Base-by-base conservation (phyloP, 371 early-diverging fungal genomes). In the Mortierella sp. region DNA sequence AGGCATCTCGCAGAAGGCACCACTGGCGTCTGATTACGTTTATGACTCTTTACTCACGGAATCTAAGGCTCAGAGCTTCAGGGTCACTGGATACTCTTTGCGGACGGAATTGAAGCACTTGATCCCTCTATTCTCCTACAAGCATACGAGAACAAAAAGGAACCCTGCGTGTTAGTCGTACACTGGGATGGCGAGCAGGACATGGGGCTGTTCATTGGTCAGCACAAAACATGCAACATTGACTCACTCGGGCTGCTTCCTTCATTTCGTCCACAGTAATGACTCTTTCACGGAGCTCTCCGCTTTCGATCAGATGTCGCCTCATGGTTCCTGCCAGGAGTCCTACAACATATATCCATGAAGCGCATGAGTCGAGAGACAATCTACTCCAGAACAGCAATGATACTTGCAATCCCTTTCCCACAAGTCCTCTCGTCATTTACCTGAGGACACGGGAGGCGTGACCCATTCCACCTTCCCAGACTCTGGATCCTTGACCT, bases 61-160 rank as follows among this genome's bases (percentile, higher is more conserved):
- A n/a, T 9, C 24, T 21, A 39, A 1, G 6, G 16, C 21, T 65
- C 40, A 69, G 21, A 61, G 21, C 43, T 41, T 46, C 24, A 74
- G n/a, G 16, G 53, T 56, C 16, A 76, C 76, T 0, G 28, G 50
- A 54, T 80, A 86, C 22, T 78, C 78, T 47, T 82, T 84, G 50
- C 86, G 74, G 2, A 86, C 83, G 24, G 86, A 84, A 63, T 86
- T 86, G 59, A 86, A 86, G 61, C 84, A 84, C 28, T 83, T 61
- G 34, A 86, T 82, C 39, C 78, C 74, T 54, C 71, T 22, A 10
- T 61, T 57, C 24, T 63, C 58, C 71, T 71, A 41, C 25, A 24
- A 27, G 29, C 1, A 14, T 44, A 31, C 7, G 19, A 48, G 16
- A 59, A 9, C 16, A 27, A 27, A 34, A 37, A 43, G 17, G 3